Percentiles rank a stretch among this genome's conserved stretches.
Conservation (phyloP, 352 stramenopile genomes). For the Pseudoperonospora humuli region DNA sequence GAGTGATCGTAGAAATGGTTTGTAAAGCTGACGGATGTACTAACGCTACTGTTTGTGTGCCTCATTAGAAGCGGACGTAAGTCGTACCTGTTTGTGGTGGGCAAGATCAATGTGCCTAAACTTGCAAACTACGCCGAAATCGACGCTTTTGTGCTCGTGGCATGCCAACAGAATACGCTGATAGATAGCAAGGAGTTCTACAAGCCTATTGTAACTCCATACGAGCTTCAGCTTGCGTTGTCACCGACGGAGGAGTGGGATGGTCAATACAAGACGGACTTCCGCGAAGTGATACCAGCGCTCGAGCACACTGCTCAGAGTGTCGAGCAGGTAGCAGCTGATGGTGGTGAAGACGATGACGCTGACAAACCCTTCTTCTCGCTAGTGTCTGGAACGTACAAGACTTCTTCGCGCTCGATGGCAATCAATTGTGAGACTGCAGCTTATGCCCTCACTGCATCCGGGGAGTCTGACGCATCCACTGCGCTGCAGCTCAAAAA, state of each 20-base stretch:
- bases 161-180: conserved; percentile 92
- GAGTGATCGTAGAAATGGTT: conserved; percentile 4
- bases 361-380: conserved; percentile 79
- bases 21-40: background rate
- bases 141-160: conserved; percentile 95
- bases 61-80: conserved; percentile 82
- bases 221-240: conserved; percentile 93
- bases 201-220: conserved; percentile 91
- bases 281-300: conserved; percentile 65
- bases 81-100: conserved; percentile 95
- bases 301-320: conserved; percentile 31
- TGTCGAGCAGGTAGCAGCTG: conserved; percentile 23
- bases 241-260: conserved; percentile 82
- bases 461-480: conserved; percentile 20
- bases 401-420: conserved; percentile 24
- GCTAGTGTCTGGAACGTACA: conserved; percentile 70
- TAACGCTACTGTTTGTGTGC: conserved; percentile 2
- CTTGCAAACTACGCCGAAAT: conserved; percentile 97
- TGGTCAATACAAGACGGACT: conserved; percentile 78
- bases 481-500: conserved; percentile 53
- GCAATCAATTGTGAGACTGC: conserved; percentile 3
- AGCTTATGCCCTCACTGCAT: conserved; percentile 22
- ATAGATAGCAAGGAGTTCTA: conserved; percentile 90
- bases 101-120: conserved; percentile 96
- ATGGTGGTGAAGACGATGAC: conserved; percentile 20